Base-by-base conservation (phyloP, 1,284 basidiomycete species). In the Rhodotorula sp. region DNA sequence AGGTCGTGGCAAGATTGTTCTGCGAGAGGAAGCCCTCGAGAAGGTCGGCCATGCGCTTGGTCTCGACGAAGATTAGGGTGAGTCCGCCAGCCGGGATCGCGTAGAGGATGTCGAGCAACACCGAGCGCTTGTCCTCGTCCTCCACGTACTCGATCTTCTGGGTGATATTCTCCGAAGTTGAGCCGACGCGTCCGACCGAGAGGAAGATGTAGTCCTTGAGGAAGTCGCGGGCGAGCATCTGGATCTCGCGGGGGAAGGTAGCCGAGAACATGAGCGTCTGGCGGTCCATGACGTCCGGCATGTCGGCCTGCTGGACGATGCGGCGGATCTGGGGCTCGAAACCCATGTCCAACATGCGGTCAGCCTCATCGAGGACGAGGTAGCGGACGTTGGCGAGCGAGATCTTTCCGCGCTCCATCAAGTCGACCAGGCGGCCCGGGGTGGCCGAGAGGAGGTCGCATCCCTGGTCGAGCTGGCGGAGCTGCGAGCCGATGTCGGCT, bases 311-410 rank as follows among this genome's bases (percentile, higher is more conserved):
- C 81, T 98, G 92, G 44, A 99, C 96, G 80, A 99, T 99, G 61
- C 94, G 87, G 74, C 95, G 88, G 79, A 99, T 99, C 83, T 99
- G 95, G 70, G 96, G 96, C 83, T 99, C 95, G 86, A 99, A 99
- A 90, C 95, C 95, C 95, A 99, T 99, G 85, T 99, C 95, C 78
- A 99, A 87, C 95, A 99, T 99, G 79, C 95, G 91, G 84, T 99
- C 96, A 71, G 95, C 96, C 84, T 99, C 96, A 79, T 99, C 96
- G 68, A 99, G 89, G 47, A 99, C 96, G 64, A 99, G 89, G 83
- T 96, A 99, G 77, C 92, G 90, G 82, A 99, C 90, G 83, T 98
- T 98, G 77, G 91, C 88, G 69, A 99, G 87, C 79, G 90, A 92
- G 85, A 99, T 98, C 71, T 92, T 88, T 51, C 95, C 95, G 79